phyloP scores from a whole-genome alignment of 2,329 filamentous ascomycete species.

The Xylariaceae sp. region DNA sequence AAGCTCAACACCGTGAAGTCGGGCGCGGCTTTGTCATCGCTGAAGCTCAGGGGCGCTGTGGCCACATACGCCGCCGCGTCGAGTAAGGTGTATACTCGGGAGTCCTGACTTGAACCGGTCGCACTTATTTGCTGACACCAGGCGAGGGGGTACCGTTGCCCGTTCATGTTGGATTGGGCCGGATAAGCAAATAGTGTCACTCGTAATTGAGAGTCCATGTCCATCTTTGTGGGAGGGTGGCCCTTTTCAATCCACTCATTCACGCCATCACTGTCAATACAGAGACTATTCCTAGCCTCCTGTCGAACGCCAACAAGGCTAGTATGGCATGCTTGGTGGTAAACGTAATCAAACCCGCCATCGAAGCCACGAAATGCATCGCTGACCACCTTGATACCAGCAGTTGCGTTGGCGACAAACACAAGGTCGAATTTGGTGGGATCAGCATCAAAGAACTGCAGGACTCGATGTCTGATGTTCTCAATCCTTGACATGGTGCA shows the following conservation, averaged over 20 bases:
- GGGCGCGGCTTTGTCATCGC: slow-evolving; percentile 55
- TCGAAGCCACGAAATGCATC: slow-evolving; percentile 67
- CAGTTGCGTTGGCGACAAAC: slow-evolving; percentile 58
- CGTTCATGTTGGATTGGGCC: slow-evolving; percentile 91
- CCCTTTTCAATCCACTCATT: slow-evolving; percentile 55
- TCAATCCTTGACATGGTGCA: slow-evolving; percentile 70
- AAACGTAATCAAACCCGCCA: slow-evolving; percentile 73
- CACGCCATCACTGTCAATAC: slow-evolving; percentile 62
- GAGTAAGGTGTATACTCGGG: slow-evolving; percentile 60
- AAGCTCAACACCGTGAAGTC: slow-evolving; percentile 87
- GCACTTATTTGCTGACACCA: slow-evolving; percentile 56
- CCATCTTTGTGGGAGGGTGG: slow-evolving; percentile 28
- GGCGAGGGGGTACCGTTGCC: slow-evolving; percentile 62
- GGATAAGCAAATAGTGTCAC: slow-evolving; percentile 68
- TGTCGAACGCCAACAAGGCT: slow-evolving; percentile 79
- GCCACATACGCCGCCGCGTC: slow-evolving; percentile 80
- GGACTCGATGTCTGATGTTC: slow-evolving; percentile 62
- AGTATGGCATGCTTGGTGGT: slow-evolving; percentile 81
- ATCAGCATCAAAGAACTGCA: slow-evolving; percentile 76
- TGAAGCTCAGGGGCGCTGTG: slow-evolving; percentile 70
- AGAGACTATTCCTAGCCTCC: slow-evolving; percentile 58
- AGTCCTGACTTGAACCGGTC: slow-evolving; percentile 21
- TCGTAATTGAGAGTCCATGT: slow-evolving; percentile 22
- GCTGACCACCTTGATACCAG: slow-evolving; percentile 58
- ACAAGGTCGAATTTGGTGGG: slow-evolving; percentile 76